Evolutionary conservation across 2,329 filamentous ascomycete genomes (phyloP), one percentile per base, ranked within the genome.

Genomic region (Proliferodiscus dingleyae): DNA sequence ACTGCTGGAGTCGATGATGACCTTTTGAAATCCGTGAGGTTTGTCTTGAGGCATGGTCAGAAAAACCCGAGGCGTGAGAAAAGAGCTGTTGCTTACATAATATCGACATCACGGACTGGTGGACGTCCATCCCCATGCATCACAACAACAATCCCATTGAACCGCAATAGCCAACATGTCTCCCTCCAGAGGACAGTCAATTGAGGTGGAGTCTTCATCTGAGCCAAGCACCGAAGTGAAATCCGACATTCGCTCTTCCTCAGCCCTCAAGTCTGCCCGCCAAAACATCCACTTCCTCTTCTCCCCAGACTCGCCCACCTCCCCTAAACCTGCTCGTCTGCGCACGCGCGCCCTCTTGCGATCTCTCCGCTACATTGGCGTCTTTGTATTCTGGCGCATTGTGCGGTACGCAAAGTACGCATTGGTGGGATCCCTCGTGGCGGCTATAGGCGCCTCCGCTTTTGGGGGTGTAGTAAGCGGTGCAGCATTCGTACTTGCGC

Each of bases 361-460:
- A 6, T 53, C 57, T 5, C 50, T 63, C 1, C 61, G 53, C 23
- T 62, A 53, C 36, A 52, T 63, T 7, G 48, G 54, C 2, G 45
- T 60, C 15, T 63, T 62, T 32, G 37, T 63, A 11, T 63, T 63
- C 53, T 63, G 61, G 61, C 59, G 60, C 18, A 43, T 62, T 1
- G 58, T 63, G 0, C 54, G 61, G 16, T 63, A 62, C 44, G 61
- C 61, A n/a, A 61, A 61, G 36, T 63, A 61, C 36, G 60, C 60
- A 3, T 37, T 57, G 2, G 55, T 62, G 16, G 61, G 61, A 2
- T 51, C 47, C 10, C 37, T 61, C 3, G 51, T 62, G 4, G 59
- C 61, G 2, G 61, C 61, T 0, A 38, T 61, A 23, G 53, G 59
- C 5, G 58, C 59, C 1, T 55, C 54, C 13, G 60, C 60, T 2